Conservation (phyloP, 2,329 filamentous ascomycete genomes). For the Trichophyton equinum region DNA sequence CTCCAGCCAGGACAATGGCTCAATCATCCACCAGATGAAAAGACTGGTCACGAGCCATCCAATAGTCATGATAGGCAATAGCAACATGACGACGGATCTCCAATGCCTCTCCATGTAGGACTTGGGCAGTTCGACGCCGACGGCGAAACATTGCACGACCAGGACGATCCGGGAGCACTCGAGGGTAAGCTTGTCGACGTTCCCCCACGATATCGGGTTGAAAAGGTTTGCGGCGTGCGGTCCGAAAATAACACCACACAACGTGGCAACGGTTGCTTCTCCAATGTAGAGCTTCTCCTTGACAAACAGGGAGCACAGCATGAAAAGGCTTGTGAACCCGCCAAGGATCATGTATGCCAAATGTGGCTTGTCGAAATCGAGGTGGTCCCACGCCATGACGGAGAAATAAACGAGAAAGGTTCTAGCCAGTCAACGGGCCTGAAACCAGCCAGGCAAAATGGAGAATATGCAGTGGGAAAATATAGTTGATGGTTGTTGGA, state of each 20-base stretch:
- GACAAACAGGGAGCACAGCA: slow-evolving; percentile 95
- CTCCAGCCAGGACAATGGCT: slow-evolving; percentile 73
- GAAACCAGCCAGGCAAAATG: not conserved
- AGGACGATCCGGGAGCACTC: slow-evolving; percentile 61
- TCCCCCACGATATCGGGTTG: slow-evolving; percentile 49
- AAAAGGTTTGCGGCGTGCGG: slow-evolving; percentile 55
- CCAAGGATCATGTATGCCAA: slow-evolving; percentile 97
- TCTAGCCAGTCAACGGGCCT: not conserved
- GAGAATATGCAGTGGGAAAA: not conserved
- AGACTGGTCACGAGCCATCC: slow-evolving; percentile 75
- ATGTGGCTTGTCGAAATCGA: slow-evolving; percentile 76
- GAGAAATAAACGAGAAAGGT: not conserved
- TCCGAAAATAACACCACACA: slow-evolving; percentile 59
- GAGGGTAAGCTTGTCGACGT: slow-evolving; percentile 54
- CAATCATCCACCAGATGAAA: slow-evolving; percentile 85
- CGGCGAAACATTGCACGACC: slow-evolving; percentile 61
- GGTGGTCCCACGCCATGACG: slow-evolving; percentile 40
- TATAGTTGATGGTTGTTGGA: not conserved
- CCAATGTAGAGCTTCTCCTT: slow-evolving; percentile 98
- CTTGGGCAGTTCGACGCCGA: slow-evolving; percentile 57
- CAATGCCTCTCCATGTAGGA: slow-evolving; percentile 95
- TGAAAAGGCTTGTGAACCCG: slow-evolving; percentile 94
- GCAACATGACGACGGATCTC: slow-evolving; percentile 76
- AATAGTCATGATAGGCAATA: slow-evolving; percentile 93
- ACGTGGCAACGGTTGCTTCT: slow-evolving; percentile 80